phyloP scores from a whole-genome alignment of 2,329 filamentous ascomycete genomes.

The Xylaria sp. region DNA sequence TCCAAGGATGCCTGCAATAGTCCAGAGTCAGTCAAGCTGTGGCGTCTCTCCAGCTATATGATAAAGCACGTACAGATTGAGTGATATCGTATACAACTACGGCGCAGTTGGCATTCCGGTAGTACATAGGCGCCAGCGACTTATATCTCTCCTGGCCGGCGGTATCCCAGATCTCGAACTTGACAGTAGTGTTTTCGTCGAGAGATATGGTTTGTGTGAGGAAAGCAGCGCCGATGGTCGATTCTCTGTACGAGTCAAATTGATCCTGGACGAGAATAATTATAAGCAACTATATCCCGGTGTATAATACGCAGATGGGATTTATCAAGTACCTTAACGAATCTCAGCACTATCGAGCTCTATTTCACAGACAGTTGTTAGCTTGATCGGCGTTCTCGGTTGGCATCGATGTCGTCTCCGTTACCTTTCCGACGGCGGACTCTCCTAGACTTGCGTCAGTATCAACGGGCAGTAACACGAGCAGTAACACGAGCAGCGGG shows the following conservation, averaged over 20 bases:
- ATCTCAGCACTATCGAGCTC: slow-evolving; percentile 97
- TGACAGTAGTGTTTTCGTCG: slow-evolving; percentile 97
- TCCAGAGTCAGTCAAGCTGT: slow-evolving; percentile 42
- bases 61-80: slow-evolving; percentile 80
- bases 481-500: slow-evolving; percentile 12
- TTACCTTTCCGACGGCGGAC: slow-evolving; percentile 97
- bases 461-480: background rate
- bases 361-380: slow-evolving; percentile 52
- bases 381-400: slow-evolving; percentile 37
- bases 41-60: slow-evolving; percentile 17
- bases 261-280: slow-evolving; percentile 75
- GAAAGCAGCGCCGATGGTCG: slow-evolving; percentile 97
- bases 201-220: slow-evolving; percentile 98
- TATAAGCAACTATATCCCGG: slow-evolving; percentile 29
- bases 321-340: slow-evolving; percentile 80
- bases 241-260: slow-evolving; percentile 98
- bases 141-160: slow-evolving; percentile 99
- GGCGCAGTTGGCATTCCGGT: slow-evolving; percentile 98
- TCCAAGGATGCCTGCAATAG: slow-evolving; percentile 83
- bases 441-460: slow-evolving; percentile 71
- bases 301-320: slow-evolving; percentile 38
- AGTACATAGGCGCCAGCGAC: slow-evolving; percentile 99
- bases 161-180: slow-evolving; percentile 99
- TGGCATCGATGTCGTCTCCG: slow-evolving; percentile 32
- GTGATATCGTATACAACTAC: slow-evolving; percentile 99